Evolutionary conservation across 1,139 yeast species (phyloP), one percentile per base, ranked within the genome.

Genomic region (Blastobotrys capitulatus): DNA sequence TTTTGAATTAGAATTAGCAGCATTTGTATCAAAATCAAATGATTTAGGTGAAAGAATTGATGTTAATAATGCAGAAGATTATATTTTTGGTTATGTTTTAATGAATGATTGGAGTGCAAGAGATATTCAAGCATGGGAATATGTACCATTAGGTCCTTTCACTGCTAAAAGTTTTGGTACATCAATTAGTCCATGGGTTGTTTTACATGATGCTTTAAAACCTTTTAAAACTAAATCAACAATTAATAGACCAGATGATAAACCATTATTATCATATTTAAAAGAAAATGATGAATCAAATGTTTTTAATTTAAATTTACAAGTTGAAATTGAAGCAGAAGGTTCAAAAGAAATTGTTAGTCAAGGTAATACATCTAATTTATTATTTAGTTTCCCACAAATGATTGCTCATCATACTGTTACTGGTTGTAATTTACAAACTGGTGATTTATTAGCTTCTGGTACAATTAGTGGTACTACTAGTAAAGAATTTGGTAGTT

Each of bases 71-170:
- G 64, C 64, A 5, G 52, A 52, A 15, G 50, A 58, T 10, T 54
- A 58, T 44, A 59, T 61, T n/a, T 61, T 61, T 46, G 64, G 64
- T 3, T 60, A 54, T 38, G 64, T 61, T 15, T 25, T 61, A 37
- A 54, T 60, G 61, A 61, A 61, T 46, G 64, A 61, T 46, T 59
- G 63, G 64, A 55, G 59, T 35, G 53, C 64, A 4, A 49, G 64
- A 18, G 64, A 61, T 40, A 46, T 61, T 29, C 64, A 61, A 42
- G 60, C 60, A 1, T 61, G 63, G 62, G 64, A 61, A 40, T 57
- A 57, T 42, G 61, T 59, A 8, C 64, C 64, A 8, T 55, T 61
- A 12, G 64, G 64, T 5, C 64, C 64, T 1, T 60, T 60, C 48
- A 52, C 59, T 10, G 59, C 60, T 13, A 61, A 61, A 51, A 60